Base-by-base conservation (phyloP, 2,329 filamentous ascomycete species). In the Fusarium cicatricum region DNA sequence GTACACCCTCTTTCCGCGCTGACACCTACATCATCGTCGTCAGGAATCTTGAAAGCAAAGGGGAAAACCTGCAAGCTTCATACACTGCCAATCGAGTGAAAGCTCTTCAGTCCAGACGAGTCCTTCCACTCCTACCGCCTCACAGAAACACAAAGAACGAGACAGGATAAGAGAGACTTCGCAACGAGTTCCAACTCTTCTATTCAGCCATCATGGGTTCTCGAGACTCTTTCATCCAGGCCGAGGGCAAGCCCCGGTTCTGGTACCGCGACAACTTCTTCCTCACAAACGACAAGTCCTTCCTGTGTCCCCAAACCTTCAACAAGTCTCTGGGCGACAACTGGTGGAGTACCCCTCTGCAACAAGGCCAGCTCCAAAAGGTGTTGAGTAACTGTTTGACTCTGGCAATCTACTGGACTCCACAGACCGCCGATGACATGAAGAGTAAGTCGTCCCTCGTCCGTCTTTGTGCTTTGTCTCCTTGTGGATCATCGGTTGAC, bases 361-460 rank as follows among this genome's bases (percentile, higher is more conserved):
- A 84, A 2, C 74, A 80, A 15, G 70, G 74, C 0, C 71, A 76
- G 21, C 74, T 87, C 52, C 75, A 77, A 52, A 80, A 78, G 54
- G 81, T 85, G 60, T 70, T 89, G 12, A 73, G 82, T 41, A 83
- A 84, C 53, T 88, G 83, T 34, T 70, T 89, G 34, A 87, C 84
- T 51, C 75, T 90, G 32, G 84, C 82, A 8, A 66, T 90, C 5
- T 90, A 87, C 64, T 68, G 70, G 57, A 72, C 76, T 17, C 72
- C 73, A 4, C 72, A 76, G 52, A 74, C 72, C 0, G 74, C 71
- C 29, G 71, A 71, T 2, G 72, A 76, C 14, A 76, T 77, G 75
- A 72, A 72, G 66, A 69, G 75, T 77, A 55, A 39, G 74, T 63
- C 15, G 3, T 37, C 1, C 17, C 21, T 28, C 12, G 29, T 32